A percentile compares a stretch with the other conserved stretches of the same genome.
Evolutionary conservation across 495 filamentous ascomycete genomes (phyloP).

Genomic region (Lichina pygmaea): DNA sequence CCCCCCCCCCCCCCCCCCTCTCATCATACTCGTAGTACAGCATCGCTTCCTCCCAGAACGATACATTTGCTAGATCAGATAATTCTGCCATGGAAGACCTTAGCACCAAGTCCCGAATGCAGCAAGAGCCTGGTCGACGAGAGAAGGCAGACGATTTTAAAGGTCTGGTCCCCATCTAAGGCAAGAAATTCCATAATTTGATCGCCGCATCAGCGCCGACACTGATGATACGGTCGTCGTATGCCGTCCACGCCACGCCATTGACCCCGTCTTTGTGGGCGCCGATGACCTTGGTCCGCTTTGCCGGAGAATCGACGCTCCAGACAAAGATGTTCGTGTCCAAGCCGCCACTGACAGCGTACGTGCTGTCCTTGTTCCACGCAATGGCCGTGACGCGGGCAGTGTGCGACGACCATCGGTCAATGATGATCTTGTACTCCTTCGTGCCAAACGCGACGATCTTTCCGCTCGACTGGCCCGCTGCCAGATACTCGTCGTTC

Average conservation of each 20-base stretch:
- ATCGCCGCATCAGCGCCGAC: conserved; percentile 69
- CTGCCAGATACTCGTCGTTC: conserved; percentile 25
- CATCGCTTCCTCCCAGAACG: no score
- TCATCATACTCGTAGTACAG: no score
- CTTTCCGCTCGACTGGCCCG: conserved; percentile 63
- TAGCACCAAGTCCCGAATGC: neutral
- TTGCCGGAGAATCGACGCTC: conserved; percentile 63
- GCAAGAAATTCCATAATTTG: conserved; percentile 55
- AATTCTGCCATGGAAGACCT: neutral
- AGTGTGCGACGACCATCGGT: conserved; percentile 82
- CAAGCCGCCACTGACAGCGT: conserved; percentile 58
- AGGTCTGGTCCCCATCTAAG: neutral
- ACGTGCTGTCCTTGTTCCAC: conserved; percentile 52
- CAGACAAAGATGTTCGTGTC: conserved; percentile 85
- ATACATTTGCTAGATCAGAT: no score
- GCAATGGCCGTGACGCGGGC: conserved; percentile 57
- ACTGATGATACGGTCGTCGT: conserved; percentile 40
- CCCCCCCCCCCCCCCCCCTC: no score
- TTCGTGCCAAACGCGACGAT: conserved; percentile 47
- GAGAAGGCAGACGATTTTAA: no score
- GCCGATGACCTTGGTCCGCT: conserved; percentile 48
- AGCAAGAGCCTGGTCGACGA: neutral
- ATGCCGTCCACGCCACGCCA: conserved; percentile 59
- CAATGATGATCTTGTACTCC: conserved; percentile 24
- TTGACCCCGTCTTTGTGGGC: conserved; percentile 91